Conservation (phyloP, 169 alveolate species). For the Miamiensis avidus region DNA sequence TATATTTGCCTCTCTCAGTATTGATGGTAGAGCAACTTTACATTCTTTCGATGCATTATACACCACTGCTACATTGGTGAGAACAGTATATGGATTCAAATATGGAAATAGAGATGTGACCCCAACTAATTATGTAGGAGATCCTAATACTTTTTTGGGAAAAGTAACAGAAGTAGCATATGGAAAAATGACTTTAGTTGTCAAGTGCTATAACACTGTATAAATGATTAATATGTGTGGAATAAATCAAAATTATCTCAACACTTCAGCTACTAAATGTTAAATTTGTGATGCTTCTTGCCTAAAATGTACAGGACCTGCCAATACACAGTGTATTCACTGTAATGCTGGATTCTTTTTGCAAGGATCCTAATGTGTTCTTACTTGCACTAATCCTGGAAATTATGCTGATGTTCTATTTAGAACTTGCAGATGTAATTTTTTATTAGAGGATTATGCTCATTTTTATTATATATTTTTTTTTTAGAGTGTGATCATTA, state of each 20-base stretch:
- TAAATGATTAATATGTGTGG: not conserved
- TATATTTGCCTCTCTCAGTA: not conserved
- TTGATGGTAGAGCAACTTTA: not conserved
- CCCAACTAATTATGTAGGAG: not conserved
- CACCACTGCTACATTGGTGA: not conserved
- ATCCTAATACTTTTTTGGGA: not conserved
- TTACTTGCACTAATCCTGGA: not conserved
- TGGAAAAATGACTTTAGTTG: not conserved
- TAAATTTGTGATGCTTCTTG: not conserved
- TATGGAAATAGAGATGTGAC: not conserved
- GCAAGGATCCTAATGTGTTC: not conserved
- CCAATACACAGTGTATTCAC: not conserved
- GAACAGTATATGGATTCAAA: not conserved
- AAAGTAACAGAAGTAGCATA: not conserved
- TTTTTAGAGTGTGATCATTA: not conserved
- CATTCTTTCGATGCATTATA: not conserved
- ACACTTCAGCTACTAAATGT: not conserved
- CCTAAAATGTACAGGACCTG: not conserved
- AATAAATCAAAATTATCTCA: too few species aligned
- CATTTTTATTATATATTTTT: too few species aligned
- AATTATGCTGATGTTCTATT: not conserved
- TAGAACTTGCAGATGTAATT: not conserved
- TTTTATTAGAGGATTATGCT: not conserved
- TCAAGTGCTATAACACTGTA: too few species aligned
- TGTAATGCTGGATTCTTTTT: not conserved